A percentile compares a stretch with the other conserved stretches of the same genome.
Conservation (phyloP, 768 basidiomycete species). For the Naganishia vaughanmartiniae region DNA sequence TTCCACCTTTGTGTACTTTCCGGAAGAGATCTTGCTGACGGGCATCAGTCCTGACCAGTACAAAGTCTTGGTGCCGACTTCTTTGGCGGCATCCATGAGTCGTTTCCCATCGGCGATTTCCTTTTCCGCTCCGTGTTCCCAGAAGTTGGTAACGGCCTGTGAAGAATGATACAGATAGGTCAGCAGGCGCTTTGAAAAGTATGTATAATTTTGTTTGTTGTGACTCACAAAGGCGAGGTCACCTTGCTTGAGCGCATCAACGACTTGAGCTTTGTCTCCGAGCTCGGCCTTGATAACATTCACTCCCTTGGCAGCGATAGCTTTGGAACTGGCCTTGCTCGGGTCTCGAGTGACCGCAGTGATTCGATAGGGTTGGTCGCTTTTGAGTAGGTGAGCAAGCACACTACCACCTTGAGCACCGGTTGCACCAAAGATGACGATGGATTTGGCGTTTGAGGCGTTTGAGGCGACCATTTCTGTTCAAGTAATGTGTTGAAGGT, state of each 20-base stretch:
- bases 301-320: conserved; percentile 31
- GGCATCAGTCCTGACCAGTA: conserved; percentile 30
- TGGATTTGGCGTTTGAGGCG: conserved; percentile 11
- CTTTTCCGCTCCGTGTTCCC: conserved; percentile 27
- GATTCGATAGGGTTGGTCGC: conserved; percentile 36
- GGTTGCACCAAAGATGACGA: conserved; percentile 39
- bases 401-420: conserved; percentile 39
- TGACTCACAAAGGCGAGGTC: conserved; percentile 39
- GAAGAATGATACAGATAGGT: background rate
- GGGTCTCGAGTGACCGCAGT: conserved; percentile 39
- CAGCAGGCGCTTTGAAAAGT: background rate
- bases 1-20: conserved; percentile 35
- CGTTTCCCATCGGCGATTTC: conserved; percentile 28
- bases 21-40: conserved; percentile 26
- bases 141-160: conserved; percentile 33
- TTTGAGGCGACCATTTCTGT: conserved; percentile 23
- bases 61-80: conserved; percentile 14
- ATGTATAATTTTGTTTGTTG: background rate
- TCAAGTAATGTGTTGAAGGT: too few species aligned
- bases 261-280: conserved; percentile 30
- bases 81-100: conserved; percentile 30
- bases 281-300: conserved; percentile 40
- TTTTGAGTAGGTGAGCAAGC: conserved; percentile 31
- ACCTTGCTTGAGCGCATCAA: conserved; percentile 39
- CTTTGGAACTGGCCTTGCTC: conserved; percentile 22